Evolutionary conservation across 2,329 filamentous ascomycete species (phyloP), one percentile per base, ranked within the genome.

Genomic region (Hypoxylon sp.): DNA sequence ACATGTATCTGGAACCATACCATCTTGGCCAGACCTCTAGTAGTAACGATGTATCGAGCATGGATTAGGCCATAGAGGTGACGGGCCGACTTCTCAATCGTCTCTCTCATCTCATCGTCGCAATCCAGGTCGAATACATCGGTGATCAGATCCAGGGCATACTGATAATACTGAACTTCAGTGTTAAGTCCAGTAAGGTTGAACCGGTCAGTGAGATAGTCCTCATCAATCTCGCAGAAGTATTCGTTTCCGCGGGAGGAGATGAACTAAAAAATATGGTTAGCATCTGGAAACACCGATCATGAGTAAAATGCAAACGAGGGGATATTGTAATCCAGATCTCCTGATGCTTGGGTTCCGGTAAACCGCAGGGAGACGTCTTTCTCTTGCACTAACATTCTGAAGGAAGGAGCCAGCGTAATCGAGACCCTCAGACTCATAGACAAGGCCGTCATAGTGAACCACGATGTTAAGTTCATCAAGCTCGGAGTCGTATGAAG

Each of bases 221-320:
- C 95, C 78, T 99, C 95, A 79, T 99, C 95, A 74, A 99, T 98
- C 77, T 99, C 95, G 86, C 95, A 99, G 75, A 98, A 99, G 81
- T 99, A 99, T 78, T 99, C 95, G 80, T 99, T 98, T 69, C 95
- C 95, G 58, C 95, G 88, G 5, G 94, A 97, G 4, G 94, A 97
- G 73, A 98, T 97, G 79, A 99, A 99, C 95, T 99, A 75, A 51
- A n/a, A 61, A 15, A 19, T 28, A 53, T 22, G 28, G 72, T 72
- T 70, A 74, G 68, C 66, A 64, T 58, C 64, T 41, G 15, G 49
- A 24, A 47, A 48, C 20, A 47, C 46, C 6, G 17, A 30, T 6
- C 10, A 19, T 37, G 34, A 13, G 20, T 6, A 41, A 43, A 17
- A 41, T 15, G 13, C 54, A 6, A 47, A 24, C 46, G 30, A 34